These are phyloP conservation scores for Pseudogymnoascus sp. DNA, from an alignment of 2,329 filamentous ascomycete genomes.

Conservation along the genomic window DNA sequence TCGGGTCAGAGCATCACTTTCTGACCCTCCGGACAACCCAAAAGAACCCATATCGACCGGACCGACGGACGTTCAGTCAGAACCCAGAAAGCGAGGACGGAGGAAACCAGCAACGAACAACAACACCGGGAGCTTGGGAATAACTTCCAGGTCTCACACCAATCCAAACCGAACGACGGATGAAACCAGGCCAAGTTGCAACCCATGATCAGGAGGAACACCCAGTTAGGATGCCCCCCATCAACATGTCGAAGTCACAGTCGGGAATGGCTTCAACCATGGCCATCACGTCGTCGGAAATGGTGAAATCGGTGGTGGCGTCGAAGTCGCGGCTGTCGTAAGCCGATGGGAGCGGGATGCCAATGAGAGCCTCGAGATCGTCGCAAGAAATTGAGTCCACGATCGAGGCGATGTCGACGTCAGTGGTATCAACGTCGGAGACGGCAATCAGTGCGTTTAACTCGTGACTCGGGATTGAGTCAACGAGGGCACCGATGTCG, in stretches of 20 bases:
- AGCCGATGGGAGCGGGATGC: not conserved
- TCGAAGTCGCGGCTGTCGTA: not conserved
- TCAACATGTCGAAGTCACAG: not conserved
- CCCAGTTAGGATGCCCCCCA: not conserved
- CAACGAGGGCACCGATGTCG: slow-evolving; percentile 2
- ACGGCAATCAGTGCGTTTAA: slow-evolving; percentile 37
- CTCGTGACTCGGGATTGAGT: slow-evolving; percentile 7
- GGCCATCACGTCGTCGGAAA: slow-evolving; percentile 9
- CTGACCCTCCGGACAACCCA: slow-evolving; percentile 2
- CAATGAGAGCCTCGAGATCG: not conserved
- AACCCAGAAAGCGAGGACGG: not conserved
- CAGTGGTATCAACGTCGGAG: slow-evolving; percentile 30
- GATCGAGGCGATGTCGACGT: slow-evolving; percentile 14
- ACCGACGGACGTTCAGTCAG: not conserved
- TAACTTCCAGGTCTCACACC: not conserved
- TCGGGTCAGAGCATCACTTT: slow-evolving; percentile 8
- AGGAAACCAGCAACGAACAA: not conserved
- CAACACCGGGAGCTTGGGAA: not conserved
- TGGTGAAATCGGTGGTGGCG: not conserved
- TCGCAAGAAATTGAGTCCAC: slow-evolving; percentile 13
- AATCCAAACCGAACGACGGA: not conserved
- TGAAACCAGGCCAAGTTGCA: not conserved
- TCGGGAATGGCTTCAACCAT: not conserved
- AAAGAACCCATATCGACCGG: not conserved
- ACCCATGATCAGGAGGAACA: not conserved